phyloP scores from a whole-genome alignment of 176 grass and related monocot species.

The Zea luxurians region DNA sequence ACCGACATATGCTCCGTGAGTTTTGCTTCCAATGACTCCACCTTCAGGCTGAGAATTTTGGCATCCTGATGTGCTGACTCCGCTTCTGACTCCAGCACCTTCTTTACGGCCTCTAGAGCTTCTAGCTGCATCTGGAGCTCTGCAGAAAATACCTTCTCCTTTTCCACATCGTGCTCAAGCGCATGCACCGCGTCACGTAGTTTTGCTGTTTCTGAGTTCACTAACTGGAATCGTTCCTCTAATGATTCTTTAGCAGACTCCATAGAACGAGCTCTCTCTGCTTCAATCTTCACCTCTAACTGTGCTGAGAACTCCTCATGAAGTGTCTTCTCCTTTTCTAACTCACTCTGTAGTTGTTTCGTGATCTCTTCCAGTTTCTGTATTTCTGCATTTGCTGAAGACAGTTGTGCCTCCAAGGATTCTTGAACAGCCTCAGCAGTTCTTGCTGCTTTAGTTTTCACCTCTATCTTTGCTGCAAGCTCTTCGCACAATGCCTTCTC shows the following conservation, averaged over 20 bases:
- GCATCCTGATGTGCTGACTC: constrained; percentile 49
- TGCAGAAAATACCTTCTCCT: constrained; percentile 73
- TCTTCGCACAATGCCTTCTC: constrained; percentile 56
- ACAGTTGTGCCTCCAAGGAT: constrained; percentile 60
- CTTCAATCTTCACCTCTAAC: constrained; percentile 30
- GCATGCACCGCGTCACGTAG: constrained; percentile 46
- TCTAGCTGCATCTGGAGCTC: constrained; percentile 64
- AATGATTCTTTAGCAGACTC: constrained; percentile 53
- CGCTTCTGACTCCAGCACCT: constrained; percentile 51
- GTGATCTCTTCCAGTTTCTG: constrained; percentile 43
- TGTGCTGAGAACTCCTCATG: constrained; percentile 53
- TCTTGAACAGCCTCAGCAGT: constrained; percentile 42
- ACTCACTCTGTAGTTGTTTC: constrained; percentile 47
- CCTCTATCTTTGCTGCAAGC: constrained; percentile 26
- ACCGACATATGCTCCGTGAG: constrained; percentile 50
- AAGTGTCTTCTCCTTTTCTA: constrained; percentile 57
- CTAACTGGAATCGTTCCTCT: constrained; percentile 60
- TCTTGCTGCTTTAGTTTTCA: constrained; percentile 36
- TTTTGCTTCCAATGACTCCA: constrained; percentile 56
- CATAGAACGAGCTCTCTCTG: constrained; percentile 35
- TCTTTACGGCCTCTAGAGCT: constrained; percentile 50
- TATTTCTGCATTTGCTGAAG: constrained; percentile 52
- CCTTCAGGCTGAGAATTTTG: constrained; percentile 46
- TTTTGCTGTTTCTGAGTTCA: constrained; percentile 48
- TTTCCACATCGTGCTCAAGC: constrained; percentile 58